Evolutionary conservation across 257 asterid genomes (phyloP), one percentile per base, ranked within the genome.

Genomic region (Ligustrum vulgare): DNA sequence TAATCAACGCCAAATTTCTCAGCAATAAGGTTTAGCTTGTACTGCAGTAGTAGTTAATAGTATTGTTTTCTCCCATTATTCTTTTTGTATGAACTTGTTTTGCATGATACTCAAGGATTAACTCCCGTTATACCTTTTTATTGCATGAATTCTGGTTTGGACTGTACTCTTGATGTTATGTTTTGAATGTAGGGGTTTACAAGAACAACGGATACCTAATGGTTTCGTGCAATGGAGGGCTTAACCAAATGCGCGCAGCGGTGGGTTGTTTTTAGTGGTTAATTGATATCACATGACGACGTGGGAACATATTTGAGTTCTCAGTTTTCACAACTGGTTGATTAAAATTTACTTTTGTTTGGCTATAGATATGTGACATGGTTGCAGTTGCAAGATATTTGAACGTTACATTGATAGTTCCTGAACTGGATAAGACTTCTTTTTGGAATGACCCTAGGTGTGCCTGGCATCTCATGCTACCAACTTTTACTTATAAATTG

Each of bases 371-470:
- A 77, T 94, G 98, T 77, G 98, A 94, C 82, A 92, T 94, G 98
- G 98, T 92, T 79, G 93, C 96, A 8, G 92, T 94, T 71, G 98
- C 98, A 15, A 89, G 98, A 81, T 79, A 90, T 85, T 86, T 94
- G 75, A 94, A 94, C 78, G 98, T 92, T 76, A 94, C 98, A 11
- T 86, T 94, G 79, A 75, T 94, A 63, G 98, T 94, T 65, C 98
- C 98, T 66, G 98, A 94, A 87, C 89, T 94, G 23, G 98, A 94
- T 72, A 94, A 92, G 82, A 89, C 98, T 77, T 94, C 98, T 22
- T 94, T 94, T 70, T 94, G 98, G 98, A 91, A 91, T 72, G 98
- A 94, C 83, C 98, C 98, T 47, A 94, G 98, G 98, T 94, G 15
- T 62, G 89, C 73, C 45, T 49, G 60, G 20, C 51, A 23, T 0